A percentile compares a stretch with the other conserved stretches of the same genome.
Evolutionary conservation across 2,329 filamentous ascomycete species (phyloP).

Genomic region (Diaporthe vexans): DNA sequence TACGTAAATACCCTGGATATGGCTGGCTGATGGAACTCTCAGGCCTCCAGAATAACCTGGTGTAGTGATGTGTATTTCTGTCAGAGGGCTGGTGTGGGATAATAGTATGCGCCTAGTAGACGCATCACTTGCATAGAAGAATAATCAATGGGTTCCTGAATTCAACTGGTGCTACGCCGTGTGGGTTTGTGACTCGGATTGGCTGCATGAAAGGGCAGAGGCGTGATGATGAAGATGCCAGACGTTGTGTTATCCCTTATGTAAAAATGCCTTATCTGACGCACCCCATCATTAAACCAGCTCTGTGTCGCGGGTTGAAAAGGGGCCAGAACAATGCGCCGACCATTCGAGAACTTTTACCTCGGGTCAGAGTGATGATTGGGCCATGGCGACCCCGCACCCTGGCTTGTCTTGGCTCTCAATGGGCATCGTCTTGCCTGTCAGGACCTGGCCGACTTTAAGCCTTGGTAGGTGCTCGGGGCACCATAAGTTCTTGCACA

Average conservation of each 20-base stretch:
- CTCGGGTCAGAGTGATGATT: not conserved
- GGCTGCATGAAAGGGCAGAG: not conserved
- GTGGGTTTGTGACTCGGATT: not conserved
- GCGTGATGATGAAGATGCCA: not conserved
- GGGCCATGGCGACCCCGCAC: slow-evolving; percentile 1
- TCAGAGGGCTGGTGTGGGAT: not conserved
- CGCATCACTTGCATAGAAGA: not conserved
- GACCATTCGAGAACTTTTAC: not conserved
- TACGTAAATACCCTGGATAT: not conserved
- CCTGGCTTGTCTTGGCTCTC: not conserved
- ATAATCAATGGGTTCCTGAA: not conserved
- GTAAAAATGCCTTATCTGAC: slow-evolving; percentile 18
- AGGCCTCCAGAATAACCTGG: not conserved
- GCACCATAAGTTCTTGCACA: too few relatives aligned
- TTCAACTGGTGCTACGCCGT: not conserved
- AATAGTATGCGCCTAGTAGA: not conserved
- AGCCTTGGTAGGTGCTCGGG: not conserved
- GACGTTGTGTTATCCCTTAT: not conserved
- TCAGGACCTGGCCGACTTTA: not conserved
- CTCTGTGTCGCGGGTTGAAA: too few relatives aligned
- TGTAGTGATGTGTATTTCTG: not conserved
- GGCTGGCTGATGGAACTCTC: not conserved
- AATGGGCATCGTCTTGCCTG: not conserved
- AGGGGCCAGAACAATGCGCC: not conserved
- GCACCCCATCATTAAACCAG: slow-evolving; percentile 9